These are phyloP conservation scores for Cairneyella variabilis DNA, from an alignment of 495 filamentous ascomycete genomes.

Conservation along the genomic window DNA sequence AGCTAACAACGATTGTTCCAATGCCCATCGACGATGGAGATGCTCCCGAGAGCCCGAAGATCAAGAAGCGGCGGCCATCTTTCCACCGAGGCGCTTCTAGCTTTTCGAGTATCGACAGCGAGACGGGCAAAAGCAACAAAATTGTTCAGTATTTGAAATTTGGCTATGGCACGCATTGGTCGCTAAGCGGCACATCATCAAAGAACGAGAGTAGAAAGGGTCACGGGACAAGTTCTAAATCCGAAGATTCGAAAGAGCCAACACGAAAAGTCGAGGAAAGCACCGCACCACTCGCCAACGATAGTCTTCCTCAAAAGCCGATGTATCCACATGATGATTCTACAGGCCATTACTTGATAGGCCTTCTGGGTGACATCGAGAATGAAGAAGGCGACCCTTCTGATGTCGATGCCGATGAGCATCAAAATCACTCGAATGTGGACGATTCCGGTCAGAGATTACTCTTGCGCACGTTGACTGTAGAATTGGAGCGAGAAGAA, in stretches of 20 bases:
- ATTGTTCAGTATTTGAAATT: constrained; percentile 49
- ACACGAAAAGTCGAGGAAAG: neutral
- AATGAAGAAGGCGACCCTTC: constrained; percentile 11
- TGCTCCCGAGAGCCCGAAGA: neutral
- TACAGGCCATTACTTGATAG: constrained; percentile 65
- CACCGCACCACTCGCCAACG: too few relatives aligned
- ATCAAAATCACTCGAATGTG: constrained; percentile 19
- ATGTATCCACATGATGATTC: constrained; percentile 15
- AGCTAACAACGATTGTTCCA: constrained; percentile 7
- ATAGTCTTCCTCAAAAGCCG: neutral
- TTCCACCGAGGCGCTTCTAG: constrained; percentile 8
- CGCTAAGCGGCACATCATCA: constrained; percentile 29
- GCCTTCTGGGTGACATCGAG: constrained; percentile 59
- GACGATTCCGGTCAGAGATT: constrained; percentile 37
- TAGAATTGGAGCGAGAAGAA: constrained; percentile 40
- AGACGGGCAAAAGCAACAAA: constrained; percentile 34
- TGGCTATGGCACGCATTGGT: constrained; percentile 55
- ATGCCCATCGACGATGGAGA: constrained; percentile 6
- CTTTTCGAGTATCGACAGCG: constrained; percentile 17
- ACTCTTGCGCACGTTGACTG: constrained; percentile 43
- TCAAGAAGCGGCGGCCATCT: constrained; percentile 4
- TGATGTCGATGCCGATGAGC: neutral
- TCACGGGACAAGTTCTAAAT: neutral
- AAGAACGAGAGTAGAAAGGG: neutral
- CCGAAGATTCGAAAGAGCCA: neutral